phyloP scores from a whole-genome alignment of 768 basidiomycete genomes.

The Termitomyces sp. region DNA sequence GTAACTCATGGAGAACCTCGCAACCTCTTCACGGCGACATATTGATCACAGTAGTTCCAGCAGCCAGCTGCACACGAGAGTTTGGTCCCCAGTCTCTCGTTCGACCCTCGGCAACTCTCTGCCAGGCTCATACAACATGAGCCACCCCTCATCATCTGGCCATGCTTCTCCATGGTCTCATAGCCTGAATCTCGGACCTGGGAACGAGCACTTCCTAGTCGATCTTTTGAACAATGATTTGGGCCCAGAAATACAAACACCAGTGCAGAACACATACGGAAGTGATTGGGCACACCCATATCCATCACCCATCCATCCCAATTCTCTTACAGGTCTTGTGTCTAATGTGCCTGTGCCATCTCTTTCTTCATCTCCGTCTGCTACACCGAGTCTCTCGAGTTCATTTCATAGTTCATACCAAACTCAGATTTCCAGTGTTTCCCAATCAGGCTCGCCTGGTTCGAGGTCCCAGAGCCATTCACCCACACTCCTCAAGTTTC shows the following conservation, averaged over 20 bases:
- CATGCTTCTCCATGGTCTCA: constrained; percentile 32
- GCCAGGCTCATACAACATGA: constrained; percentile 21
- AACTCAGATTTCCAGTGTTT: constrained; percentile 12
- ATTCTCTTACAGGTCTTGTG: constrained; percentile 54
- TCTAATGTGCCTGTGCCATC: constrained; percentile 52
- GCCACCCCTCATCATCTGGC: constrained; percentile 22
- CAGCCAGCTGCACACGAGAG: constrained; percentile 10
- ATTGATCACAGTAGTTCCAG: constrained; percentile 24
- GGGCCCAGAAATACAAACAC: constrained; percentile 6
- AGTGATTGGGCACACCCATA: constrained; percentile 54
- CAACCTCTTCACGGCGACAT: constrained; percentile 22
- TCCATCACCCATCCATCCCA: constrained; percentile 55
- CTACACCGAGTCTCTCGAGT: constrained; percentile 33
- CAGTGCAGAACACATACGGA: constrained; percentile 18
- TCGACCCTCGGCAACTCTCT: constrained; percentile 31
- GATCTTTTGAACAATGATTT: constrained; percentile 11
- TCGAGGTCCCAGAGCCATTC: constrained; percentile 25
- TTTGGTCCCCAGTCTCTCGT: constrained; percentile 21
- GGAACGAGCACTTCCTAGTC: constrained; percentile 11
- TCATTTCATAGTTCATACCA: constrained; percentile 21
- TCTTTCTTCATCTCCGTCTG: constrained; percentile 21
- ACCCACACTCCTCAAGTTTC: constrained; percentile 14
- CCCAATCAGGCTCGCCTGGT: constrained; percentile 17
- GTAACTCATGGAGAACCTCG: constrained; percentile 17
- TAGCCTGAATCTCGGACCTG: constrained; percentile 19